Percentiles rank a stretch among this genome's conserved stretches.
phyloP scores from a whole-genome alignment of 176 grass and related monocot genomes.

The Eragrostis nindensis region DNA sequence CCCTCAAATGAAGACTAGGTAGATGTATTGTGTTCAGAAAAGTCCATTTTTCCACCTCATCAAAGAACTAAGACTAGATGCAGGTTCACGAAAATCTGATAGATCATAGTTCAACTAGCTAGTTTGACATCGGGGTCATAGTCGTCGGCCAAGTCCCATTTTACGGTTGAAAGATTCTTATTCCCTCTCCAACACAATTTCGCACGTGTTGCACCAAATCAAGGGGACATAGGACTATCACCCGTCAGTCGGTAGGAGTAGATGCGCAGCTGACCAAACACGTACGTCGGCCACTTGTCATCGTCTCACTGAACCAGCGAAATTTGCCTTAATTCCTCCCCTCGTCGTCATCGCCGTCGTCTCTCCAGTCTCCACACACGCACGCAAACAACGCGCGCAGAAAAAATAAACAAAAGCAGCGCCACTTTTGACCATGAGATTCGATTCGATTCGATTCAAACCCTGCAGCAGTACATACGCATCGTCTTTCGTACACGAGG shows the following conservation, averaged over 20 bases:
- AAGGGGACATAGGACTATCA: conserved; percentile 1
- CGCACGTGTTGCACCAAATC: conserved; percentile 33
- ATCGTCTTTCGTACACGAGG: background rate
- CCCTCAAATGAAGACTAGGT: background rate
- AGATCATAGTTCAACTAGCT: background rate
- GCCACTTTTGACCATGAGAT: background rate
- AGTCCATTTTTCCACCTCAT: too few species aligned
- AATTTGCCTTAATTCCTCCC: background rate
- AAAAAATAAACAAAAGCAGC: background rate
- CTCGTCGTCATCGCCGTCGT: background rate
- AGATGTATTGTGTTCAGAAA: background rate
- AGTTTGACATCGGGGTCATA: background rate
- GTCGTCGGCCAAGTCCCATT: background rate
- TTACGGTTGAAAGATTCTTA: background rate
- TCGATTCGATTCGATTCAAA: background rate
- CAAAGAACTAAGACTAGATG: background rate
- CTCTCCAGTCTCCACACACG: background rate
- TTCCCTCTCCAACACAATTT: background rate
- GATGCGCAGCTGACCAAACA: conserved; percentile 23
- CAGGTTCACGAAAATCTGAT: background rate
- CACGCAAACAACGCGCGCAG: background rate
- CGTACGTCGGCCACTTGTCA: background rate
- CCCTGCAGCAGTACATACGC: background rate
- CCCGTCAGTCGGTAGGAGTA: background rate
- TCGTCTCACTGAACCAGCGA: background rate